A percentile compares a stretch with the other conserved stretches of the same genome.
Conservation (phyloP, 352 stramenopile genomes). For the Globisporangium heterothallicum region DNA sequence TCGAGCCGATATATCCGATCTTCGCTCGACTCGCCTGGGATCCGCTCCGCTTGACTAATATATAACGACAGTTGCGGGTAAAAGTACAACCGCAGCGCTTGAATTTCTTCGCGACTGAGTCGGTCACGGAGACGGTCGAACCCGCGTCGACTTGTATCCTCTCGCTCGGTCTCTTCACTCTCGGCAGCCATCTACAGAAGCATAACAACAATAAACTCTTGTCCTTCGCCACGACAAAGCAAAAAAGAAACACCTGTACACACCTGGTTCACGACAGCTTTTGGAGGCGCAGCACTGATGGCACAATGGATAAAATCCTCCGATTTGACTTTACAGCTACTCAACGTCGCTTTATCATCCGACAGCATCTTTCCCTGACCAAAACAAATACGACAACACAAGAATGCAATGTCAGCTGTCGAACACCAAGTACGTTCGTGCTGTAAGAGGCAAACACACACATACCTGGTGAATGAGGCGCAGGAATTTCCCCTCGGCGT, state of each 20-base stretch:
- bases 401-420: no score
- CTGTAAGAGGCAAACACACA: background rate
- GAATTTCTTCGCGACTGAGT: constrained; percentile 81
- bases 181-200: constrained; percentile 18
- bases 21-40: constrained; percentile 74
- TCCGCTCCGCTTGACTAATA: constrained; percentile 74
- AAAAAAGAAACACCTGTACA: background rate
- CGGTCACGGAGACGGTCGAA: constrained; percentile 79
- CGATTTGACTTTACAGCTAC: constrained; percentile 70
- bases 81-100: constrained; percentile 81
- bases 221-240: background rate
- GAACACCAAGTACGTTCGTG: no score
- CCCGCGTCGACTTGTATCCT: constrained; percentile 55
- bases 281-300: constrained; percentile 73
- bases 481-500: constrained; percentile 80
- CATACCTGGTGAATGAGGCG: constrained; percentile 73
- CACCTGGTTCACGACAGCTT: constrained; percentile 74
- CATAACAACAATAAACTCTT: background rate
- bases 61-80: constrained; percentile 82
- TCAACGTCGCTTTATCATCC: constrained; percentile 69
- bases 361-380: constrained; percentile 80
- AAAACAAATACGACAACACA: background rate
- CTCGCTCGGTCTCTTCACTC: constrained; percentile 24
- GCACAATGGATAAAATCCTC: constrained; percentile 86
- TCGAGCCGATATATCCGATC: constrained; percentile 86